Percentiles rank a stretch among this genome's conserved stretches.
Evolutionary conservation across 352 stramenopile species (phyloP).

Genomic region (Pythium periplocum): DNA sequence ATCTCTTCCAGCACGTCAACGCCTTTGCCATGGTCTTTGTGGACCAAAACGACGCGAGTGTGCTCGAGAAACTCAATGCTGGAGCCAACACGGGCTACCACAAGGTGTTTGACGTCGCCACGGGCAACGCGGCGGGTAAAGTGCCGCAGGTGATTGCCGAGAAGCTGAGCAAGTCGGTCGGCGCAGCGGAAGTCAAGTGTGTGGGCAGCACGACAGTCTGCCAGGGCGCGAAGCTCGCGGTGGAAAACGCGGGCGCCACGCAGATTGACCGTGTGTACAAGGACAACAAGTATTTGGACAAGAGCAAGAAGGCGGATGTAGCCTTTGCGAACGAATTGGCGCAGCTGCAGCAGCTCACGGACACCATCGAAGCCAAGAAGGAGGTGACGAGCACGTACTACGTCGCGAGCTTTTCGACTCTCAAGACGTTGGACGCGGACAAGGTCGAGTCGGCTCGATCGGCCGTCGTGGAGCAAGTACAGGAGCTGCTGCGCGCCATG

Average conservation of each 20-base stretch:
- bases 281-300: conserved; percentile 23
- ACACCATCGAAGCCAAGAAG: conserved; percentile 12
- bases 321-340: conserved; percentile 28
- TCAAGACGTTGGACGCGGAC: conserved; percentile 9
- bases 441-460: conserved; percentile 25
- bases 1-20: conserved; percentile 31
- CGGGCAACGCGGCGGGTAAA: not conserved
- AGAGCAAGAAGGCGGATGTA: conserved; percentile 18
- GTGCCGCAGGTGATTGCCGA: conserved; percentile 24
- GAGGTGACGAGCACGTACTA: conserved; percentile 23
- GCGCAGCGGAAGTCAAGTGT: conserved; percentile 21
- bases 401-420: conserved; percentile 28
- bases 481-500: conserved; percentile 33
- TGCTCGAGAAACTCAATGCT: conserved; percentile 19
- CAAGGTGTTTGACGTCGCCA: conserved; percentile 20
- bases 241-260: conserved; percentile 2
- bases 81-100: conserved; percentile 20
- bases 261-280: conserved; percentile 20
- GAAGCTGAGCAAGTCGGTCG: conserved; percentile 9
- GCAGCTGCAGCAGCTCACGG: conserved; percentile 24
- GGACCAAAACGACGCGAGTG: conserved; percentile 14
- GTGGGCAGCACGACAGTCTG: conserved; percentile 26
- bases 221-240: conserved; percentile 3
- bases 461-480: conserved; percentile 20
- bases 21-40: conserved; percentile 31